These are phyloP conservation scores for Amesomyces nigricolor DNA, from an alignment of 2,329 filamentous ascomycete species.

Conservation along the genomic window DNA sequence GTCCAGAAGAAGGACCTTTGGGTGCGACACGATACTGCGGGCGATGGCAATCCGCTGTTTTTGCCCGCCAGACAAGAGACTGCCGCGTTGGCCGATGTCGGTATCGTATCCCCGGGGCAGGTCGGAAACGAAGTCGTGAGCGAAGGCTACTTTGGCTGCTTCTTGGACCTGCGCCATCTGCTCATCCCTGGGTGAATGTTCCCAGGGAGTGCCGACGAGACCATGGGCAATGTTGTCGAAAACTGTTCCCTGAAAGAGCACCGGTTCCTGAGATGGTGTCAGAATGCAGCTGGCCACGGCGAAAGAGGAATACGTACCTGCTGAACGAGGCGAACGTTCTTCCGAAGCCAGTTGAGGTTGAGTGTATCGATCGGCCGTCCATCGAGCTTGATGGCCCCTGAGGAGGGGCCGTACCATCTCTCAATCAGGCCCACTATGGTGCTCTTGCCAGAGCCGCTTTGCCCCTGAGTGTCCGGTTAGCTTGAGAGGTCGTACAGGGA, in stretches of 20 bases:
- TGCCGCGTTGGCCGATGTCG: conserved; percentile 58
- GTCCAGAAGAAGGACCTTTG: conserved; percentile 60
- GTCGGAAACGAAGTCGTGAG: conserved; percentile 25
- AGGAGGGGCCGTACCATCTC: conserved; percentile 43
- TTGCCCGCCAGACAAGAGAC: conserved; percentile 62
- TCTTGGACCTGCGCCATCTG: conserved; percentile 44
- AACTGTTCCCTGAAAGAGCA: conserved; percentile 39
- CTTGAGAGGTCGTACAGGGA: background rate
- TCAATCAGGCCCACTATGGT: conserved; percentile 47
- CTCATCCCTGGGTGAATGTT: conserved; percentile 33
- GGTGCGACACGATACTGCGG: conserved; percentile 57
- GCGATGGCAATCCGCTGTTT: conserved; percentile 62
- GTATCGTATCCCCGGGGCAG: conserved; percentile 49
- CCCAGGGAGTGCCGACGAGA: conserved; percentile 33
- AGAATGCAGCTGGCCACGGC: background rate
- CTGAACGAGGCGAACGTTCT: conserved; percentile 30
- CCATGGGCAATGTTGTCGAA: conserved; percentile 48
- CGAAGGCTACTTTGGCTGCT: conserved; percentile 53
- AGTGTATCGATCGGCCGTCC: conserved; percentile 25
- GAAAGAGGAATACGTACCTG: conserved; percentile 20
- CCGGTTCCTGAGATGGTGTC: conserved; percentile 29
- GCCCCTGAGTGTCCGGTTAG: conserved; percentile 31
- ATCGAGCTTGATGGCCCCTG: conserved; percentile 29
- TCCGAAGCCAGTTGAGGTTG: conserved; percentile 30
- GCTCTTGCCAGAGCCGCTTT: conserved; percentile 43